phyloP scores from a whole-genome alignment of 768 basidiomycete genomes.

The Calvatia gigantea region DNA sequence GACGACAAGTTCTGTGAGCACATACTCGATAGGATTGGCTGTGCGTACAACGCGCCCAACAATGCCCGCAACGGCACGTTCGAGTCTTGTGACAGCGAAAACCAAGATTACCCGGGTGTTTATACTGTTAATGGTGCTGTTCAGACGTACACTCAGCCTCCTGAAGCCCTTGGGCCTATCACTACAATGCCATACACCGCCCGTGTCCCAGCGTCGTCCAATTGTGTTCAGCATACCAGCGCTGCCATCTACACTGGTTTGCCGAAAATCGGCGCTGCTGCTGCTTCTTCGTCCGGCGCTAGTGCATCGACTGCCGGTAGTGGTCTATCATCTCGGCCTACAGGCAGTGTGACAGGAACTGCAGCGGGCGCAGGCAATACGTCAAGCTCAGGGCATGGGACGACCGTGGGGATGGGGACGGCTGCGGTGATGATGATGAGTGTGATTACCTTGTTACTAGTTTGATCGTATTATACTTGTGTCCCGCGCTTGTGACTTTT shows the following conservation, averaged over 20 bases:
- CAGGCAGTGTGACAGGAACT: background rate
- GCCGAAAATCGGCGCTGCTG: constrained; percentile 13
- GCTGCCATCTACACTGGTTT: constrained; percentile 26
- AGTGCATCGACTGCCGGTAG: constrained; percentile 6
- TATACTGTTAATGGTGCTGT: constrained; percentile 28
- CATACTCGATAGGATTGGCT: constrained; percentile 71
- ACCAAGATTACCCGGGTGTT: constrained; percentile 55
- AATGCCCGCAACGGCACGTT: constrained; percentile 54
- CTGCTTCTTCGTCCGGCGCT: background rate
- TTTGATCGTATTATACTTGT: constrained; percentile 3
- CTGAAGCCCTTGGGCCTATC: constrained; percentile 34
- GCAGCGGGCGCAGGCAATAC: constrained; percentile 6
- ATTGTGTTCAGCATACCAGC: constrained; percentile 30
- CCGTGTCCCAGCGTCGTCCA: constrained; percentile 32
- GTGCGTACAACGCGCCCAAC: constrained; percentile 69
- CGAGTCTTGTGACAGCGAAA: constrained; percentile 57
- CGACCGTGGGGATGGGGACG: background rate
- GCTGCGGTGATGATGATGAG: background rate
- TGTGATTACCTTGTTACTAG: constrained; percentile 1
- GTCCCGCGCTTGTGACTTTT: too few species aligned
- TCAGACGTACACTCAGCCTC: constrained; percentile 38
- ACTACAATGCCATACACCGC: constrained; percentile 35
- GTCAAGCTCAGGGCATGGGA: background rate
- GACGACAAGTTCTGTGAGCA: constrained; percentile 59
- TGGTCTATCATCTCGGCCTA: constrained; percentile 1